Conservation (phyloP, 148 eudicot genomes). For the Vaccinium vitisidaea region DNA sequence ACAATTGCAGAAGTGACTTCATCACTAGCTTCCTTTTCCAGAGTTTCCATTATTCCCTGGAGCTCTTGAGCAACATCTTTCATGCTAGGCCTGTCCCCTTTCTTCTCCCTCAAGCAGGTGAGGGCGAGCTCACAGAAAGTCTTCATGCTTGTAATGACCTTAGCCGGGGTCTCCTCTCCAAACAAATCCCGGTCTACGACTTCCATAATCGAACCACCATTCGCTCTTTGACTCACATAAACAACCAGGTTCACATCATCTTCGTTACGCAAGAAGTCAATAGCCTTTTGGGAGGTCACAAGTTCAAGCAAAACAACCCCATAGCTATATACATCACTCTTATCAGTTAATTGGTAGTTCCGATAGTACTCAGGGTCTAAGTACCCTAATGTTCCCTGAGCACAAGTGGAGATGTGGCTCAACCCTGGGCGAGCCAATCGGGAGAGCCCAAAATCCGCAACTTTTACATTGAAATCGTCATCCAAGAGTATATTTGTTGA, state of each 20-base stretch:
- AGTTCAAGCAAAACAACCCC: constrained; percentile 44
- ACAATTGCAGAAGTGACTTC: constrained; percentile 12
- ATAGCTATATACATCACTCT: constrained; percentile 41
- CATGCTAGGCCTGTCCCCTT: constrained; percentile 43
- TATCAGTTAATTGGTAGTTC: constrained; percentile 37
- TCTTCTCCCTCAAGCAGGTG: constrained; percentile 39
- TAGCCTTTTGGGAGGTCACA: constrained; percentile 32
- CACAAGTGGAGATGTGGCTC: constrained; percentile 40
- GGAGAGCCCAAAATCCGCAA: constrained; percentile 40
- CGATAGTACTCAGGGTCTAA: constrained; percentile 44
- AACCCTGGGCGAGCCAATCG: constrained; percentile 35
- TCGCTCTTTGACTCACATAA: constrained; percentile 26
- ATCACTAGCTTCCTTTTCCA: constrained; percentile 10
- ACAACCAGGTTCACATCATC: constrained; percentile 35
- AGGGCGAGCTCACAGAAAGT: constrained; percentile 32
- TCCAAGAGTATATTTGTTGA: constrained; percentile 45
- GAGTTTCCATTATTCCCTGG: constrained; percentile 20
- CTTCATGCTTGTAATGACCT: constrained; percentile 17
- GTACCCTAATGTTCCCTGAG: constrained; percentile 43
- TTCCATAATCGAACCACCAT: constrained; percentile 21
- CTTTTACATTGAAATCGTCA: constrained; percentile 31
- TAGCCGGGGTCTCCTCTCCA: constrained; percentile 24
- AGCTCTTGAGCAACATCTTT: constrained; percentile 39
- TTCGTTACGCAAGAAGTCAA: constrained; percentile 35
- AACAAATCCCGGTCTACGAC: constrained; percentile 31